Evolutionary conservation across 352 stramenopile genomes (phyloP).

Genomic region (Globisporangium recalcitrans): DNA sequence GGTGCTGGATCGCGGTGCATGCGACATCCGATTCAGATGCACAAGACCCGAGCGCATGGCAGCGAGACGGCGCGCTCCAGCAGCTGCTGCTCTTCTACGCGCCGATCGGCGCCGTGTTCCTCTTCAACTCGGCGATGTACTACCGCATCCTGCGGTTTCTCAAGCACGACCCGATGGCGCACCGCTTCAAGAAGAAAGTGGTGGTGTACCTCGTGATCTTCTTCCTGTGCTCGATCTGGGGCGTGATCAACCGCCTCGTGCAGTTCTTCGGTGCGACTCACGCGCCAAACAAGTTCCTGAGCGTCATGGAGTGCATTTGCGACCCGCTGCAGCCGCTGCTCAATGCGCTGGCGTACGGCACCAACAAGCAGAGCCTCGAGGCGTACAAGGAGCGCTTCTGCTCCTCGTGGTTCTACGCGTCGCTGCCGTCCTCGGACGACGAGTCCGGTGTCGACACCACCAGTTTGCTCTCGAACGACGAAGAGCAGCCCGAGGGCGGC

Average conservation of each 20-base stretch:
- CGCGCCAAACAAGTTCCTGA: conserved; percentile 45
- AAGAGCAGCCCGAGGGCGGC: not conserved
- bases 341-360: conserved; percentile 63
- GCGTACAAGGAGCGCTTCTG: conserved; percentile 70
- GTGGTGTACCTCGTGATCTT: conserved; percentile 62
- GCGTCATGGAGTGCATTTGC: conserved; percentile 63
- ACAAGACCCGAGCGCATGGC: conserved; percentile 32
- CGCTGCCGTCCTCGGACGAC: conserved; percentile 58
- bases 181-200: conserved; percentile 49
- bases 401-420: conserved; percentile 54
- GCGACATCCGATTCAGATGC: conserved; percentile 13
- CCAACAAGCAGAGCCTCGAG: conserved; percentile 65
- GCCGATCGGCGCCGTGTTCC: conserved; percentile 53
- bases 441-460: conserved; percentile 52
- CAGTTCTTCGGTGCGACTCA: conserved; percentile 48
- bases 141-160: conserved; percentile 57
- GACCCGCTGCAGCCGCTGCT: conserved; percentile 67
- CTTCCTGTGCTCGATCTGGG: conserved; percentile 75
- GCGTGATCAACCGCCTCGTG: conserved; percentile 56
- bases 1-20: conserved; percentile 74
- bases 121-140: conserved; percentile 66
- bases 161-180: conserved; percentile 56
- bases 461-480: conserved; percentile 29
- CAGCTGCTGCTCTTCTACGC: conserved; percentile 68
- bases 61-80: conserved; percentile 40